Conservation (phyloP, 2,329 filamentous ascomycete genomes). For the Arachnopeziza araneosa region DNA sequence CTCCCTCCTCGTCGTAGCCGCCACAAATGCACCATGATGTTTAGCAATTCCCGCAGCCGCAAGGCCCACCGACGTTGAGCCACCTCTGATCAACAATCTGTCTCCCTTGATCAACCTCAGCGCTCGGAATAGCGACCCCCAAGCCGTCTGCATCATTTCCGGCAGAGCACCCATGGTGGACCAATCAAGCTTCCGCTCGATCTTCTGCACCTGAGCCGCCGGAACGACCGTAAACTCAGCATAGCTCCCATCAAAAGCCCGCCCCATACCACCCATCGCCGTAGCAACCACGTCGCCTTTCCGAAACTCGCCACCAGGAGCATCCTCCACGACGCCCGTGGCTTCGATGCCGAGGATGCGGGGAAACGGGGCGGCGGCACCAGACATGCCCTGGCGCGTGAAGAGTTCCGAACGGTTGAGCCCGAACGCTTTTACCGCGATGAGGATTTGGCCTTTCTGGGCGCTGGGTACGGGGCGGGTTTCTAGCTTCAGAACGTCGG, state of each 20-base stretch:
- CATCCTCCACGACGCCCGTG: conserved; percentile 9
- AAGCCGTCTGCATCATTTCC: conserved; percentile 47
- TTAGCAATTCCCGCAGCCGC: conserved; percentile 42
- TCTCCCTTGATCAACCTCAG: conserved; percentile 37
- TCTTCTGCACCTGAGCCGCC: conserved; percentile 33
- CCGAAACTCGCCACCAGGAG: conserved; percentile 30
- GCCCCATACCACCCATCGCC: conserved; percentile 43
- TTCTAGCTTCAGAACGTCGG: conserved; percentile 8
- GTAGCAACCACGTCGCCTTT: conserved; percentile 40
- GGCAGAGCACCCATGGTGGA: conserved; percentile 38
- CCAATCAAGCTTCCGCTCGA: conserved; percentile 36
- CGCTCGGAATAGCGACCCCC: conserved; percentile 36
- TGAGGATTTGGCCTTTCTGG: conserved; percentile 58
- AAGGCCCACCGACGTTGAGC: conserved; percentile 42
- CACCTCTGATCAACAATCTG: conserved; percentile 41
- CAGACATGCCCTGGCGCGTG: conserved; percentile 16
- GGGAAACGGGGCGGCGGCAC: conserved; percentile 8
- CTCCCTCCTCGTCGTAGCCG: conserved; percentile 35
- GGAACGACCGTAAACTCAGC: conserved; percentile 43
- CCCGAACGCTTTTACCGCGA: conserved; percentile 73
- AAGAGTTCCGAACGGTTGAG: conserved; percentile 78
- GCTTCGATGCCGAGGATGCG: conserved; percentile 17
- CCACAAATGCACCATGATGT: conserved; percentile 35
- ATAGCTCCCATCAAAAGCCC: conserved; percentile 42
- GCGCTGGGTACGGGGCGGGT: conserved; percentile 30